Base-by-base conservation (phyloP, 208 protist species). In the Crithidia bombi region DNA sequence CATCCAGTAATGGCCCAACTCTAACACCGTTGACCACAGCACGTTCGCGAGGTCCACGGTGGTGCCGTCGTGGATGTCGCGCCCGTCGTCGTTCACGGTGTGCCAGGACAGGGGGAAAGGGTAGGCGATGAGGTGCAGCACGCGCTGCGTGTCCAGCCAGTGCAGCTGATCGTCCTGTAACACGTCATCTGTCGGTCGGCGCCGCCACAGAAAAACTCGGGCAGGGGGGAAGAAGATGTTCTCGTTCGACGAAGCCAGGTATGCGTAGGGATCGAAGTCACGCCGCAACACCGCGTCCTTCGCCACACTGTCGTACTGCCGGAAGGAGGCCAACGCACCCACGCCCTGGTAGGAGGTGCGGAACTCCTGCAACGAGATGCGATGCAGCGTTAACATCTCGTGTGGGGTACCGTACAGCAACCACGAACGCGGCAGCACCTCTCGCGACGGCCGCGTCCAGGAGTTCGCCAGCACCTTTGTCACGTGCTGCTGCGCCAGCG, bases 91-190 rank as follows among this genome's bases (percentile, higher is more conserved):
- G 14, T 10, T 21, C 11, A 38, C 46, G 3, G 49, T 82, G 81
- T 95, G 90, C 87, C 90, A 95, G 46, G 73, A 64, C 9, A 52
- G 11, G 1, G 91, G 89, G 64, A 94, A 96, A 3, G 89, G 88
- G 10, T 63, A 12, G 0, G 86, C 50, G 62, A 94, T 96, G 23
- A 93, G 69, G 74, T 94, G 87, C 50, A 96, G 78, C 19, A 94
- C 82, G 6, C 84, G 84, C 28, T 86, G 75, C 28, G 82, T 87
- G 51, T 79, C 72, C n/a, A 91, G 69, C 81, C 89, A 96, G 62
- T 93, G 89, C 39, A 83, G 76, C 64, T 96, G 89, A 61, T 94
- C 89, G 66, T 96, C 91, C 10, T 90, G 73, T 1, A 89, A 33
- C 4, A 47, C 44, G 23, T 63, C 39, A 9, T 26, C 23, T 23